Percentiles rank a stretch among this genome's conserved stretches.
These are phyloP conservation scores for Trichosporon faecale DNA, from an alignment of 1,284 basidiomycete genomes.

Conservation along the genomic window DNA sequence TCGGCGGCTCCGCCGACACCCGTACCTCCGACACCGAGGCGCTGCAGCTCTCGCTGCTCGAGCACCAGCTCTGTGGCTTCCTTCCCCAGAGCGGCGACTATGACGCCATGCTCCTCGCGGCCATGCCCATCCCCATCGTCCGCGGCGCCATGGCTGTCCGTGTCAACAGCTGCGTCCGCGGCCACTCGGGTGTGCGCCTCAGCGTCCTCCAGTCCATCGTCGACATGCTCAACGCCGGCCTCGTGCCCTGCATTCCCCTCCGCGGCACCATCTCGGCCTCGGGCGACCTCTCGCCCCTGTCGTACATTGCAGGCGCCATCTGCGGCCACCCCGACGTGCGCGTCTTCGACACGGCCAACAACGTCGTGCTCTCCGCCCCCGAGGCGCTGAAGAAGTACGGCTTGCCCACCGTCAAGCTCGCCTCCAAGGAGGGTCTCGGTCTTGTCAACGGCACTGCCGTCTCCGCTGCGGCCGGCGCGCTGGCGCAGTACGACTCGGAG, in stretches of 20 bases:
- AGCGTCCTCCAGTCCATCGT: constrained; percentile 23
- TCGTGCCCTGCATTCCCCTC: constrained; percentile 26
- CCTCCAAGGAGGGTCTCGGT: constrained; percentile 26
- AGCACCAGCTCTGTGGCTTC: constrained; percentile 30
- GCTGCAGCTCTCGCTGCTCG: constrained; percentile 27
- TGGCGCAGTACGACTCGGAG: constrained; percentile 28
- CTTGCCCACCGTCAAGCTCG: constrained; percentile 19
- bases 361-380: constrained; percentile 13
- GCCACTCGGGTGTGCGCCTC: constrained; percentile 27
- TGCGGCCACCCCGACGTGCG: constrained; percentile 28
- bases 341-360: constrained; percentile 23
- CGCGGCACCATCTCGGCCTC: constrained; percentile 26
- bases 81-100: constrained; percentile 22
- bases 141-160: constrained; percentile 27
- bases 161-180: constrained; percentile 27
- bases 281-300: constrained; percentile 24
- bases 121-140: constrained; percentile 25
- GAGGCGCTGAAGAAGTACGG: constrained; percentile 23
- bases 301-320: constrained; percentile 25
- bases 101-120: constrained; percentile 24
- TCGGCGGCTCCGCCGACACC: constrained; percentile 26
- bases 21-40: constrained; percentile 25
- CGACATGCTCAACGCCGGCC: constrained; percentile 24
- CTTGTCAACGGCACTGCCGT: constrained; percentile 28
- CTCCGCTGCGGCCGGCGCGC: constrained; percentile 22